Evolutionary conservation across 2,329 filamentous ascomycete species (phyloP), one percentile per base, ranked within the genome.

Genomic region (Pestalotiopsis sp.): DNA sequence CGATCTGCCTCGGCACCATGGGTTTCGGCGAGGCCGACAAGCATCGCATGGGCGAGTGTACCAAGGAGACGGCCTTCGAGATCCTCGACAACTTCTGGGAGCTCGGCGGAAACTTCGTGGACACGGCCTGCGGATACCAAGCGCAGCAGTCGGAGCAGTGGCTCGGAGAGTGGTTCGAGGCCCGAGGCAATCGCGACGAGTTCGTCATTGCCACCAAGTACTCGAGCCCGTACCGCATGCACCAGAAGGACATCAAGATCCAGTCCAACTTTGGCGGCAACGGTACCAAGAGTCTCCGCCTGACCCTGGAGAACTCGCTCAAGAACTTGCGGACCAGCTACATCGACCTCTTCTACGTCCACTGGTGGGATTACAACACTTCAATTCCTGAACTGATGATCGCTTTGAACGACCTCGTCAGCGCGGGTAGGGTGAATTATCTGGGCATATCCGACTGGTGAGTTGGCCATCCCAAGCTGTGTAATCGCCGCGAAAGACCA

Each of bases 21-120:
- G 84, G 80, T 68, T 81, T 88, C 70, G 86, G 86, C 31, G 77
- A 81, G 12, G 80, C 82, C 4, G 86, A 83, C 82, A 77, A 73
- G 6, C 68, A 75, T 0, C 73, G 79, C 27, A 81, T 90, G 81
- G 88, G 88, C 12, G 82, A 82, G 66, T 87, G 87, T 79, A 80
- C 81, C 74, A 89, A 90, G 75, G 83, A 86, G 38, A 75, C 81
- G 12, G 79, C 85, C 0, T 90, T 90, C 73, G 81, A 83, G 62
- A 81, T 92, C 3, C 82, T 91, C 1, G 88, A 91, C 71, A 83
- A 82, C 68, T 91, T 85, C 77, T 83, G 81, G 66, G 81, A 82
- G 14, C 80, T 84, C 0, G 90, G 90, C 3, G 90, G 90, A 14
- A 92, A 92, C 79, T 91, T 92, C 77, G 90, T 92, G 75, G 90